A percentile compares a stretch with the other conserved stretches of the same genome.
Evolutionary conservation across 1,284 basidiomycete species (phyloP).

Genomic region (Exobasidium cylindrosporum): DNA sequence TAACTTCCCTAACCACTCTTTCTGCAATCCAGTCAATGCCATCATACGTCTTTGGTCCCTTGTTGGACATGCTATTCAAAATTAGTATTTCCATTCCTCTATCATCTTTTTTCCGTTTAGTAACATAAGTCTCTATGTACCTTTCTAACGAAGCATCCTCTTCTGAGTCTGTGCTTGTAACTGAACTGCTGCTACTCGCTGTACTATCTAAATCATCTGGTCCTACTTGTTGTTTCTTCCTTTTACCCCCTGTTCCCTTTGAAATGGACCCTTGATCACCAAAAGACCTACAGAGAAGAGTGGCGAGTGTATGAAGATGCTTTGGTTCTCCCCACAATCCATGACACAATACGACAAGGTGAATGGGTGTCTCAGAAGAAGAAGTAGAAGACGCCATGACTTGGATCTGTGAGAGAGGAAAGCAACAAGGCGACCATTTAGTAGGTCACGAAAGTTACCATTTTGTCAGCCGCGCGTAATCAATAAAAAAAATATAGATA

Average conservation of each 20-base stretch:
- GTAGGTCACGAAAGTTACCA: neutral
- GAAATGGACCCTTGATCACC: conserved; percentile 13
- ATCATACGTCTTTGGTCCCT: conserved; percentile 67
- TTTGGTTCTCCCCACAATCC: conserved; percentile 78
- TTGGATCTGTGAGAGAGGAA: too few species aligned
- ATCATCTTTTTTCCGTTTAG: neutral
- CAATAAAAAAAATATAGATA: neutral
- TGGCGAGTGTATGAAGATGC: conserved; percentile 61
- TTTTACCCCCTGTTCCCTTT: conserved; percentile 8
- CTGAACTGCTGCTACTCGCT: neutral
- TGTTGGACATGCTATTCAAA: conserved; percentile 62
- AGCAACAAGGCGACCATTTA: neutral
- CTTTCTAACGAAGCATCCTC: conserved; percentile 1
- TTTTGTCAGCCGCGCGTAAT: neutral
- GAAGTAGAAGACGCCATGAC: neutral
- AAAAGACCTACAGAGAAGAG: conserved; percentile 58
- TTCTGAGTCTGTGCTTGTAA: neutral
- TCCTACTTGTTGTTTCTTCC: conserved; percentile 7
- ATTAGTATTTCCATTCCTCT: conserved; percentile 57
- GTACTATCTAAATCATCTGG: conserved; percentile 8
- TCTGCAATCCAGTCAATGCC: conserved; percentile 73
- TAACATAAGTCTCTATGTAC: neutral
- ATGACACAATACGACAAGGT: conserved; percentile 71
- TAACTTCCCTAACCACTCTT: conserved; percentile 66
- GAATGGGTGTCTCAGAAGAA: conserved; percentile 43